Conservation (phyloP, 345 rosid genomes). For the Camelina neglecta region DNA sequence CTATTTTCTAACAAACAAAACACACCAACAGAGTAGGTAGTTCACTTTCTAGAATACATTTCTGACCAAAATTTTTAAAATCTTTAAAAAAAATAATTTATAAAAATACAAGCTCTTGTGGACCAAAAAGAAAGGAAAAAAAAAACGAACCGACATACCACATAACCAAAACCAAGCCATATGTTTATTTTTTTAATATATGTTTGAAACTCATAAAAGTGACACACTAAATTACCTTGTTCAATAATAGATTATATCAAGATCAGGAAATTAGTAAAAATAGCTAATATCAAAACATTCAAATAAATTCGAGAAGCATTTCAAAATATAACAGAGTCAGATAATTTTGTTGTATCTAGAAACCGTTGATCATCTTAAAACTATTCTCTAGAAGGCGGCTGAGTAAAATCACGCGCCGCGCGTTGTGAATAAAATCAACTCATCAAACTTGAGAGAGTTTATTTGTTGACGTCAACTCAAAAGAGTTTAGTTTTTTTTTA, state of each 20-base stretch:
- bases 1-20: not conserved
- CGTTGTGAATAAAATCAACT: not conserved
- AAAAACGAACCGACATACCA: no score
- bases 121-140: not conserved
- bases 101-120: not conserved
- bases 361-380: slow-evolving; percentile 20
- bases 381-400: slow-evolving; percentile 41
- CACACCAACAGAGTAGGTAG: no score
- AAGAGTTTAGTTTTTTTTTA: not conserved
- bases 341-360: slow-evolving; percentile 11
- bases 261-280: not conserved
- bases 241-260: no score
- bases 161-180: not conserved
- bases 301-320: not conserved
- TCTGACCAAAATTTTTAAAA: not conserved
- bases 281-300: not conserved
- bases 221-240: not conserved
- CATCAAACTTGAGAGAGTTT: not conserved
- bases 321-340: not conserved
- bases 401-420: slow-evolving; percentile 7
- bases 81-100: not conserved
- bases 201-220: not conserved
- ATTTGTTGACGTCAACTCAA: slow-evolving; percentile 14
- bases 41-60: not conserved
- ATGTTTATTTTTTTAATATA: not conserved